Evolutionary conservation across 805 yeast genomes (phyloP), one percentile per base, ranked within the genome.

Genomic region (Pichia insulana): DNA sequence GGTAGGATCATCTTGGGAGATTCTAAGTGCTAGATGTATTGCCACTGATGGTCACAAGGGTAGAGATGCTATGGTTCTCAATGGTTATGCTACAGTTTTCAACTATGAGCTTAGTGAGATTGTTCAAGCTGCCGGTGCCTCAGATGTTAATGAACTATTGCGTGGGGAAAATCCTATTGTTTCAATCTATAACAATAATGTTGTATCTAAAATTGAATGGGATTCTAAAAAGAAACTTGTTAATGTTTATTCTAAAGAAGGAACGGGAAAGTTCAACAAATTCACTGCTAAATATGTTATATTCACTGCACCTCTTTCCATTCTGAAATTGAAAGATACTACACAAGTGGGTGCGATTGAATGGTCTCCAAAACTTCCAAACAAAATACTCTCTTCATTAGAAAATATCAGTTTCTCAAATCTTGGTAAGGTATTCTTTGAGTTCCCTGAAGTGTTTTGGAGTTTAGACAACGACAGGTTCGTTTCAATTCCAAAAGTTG

Each of bases 1-100:
- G 90, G 78, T 77, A 54, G 96, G 95, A 1, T 67, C 80, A 18
- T 69, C 80, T 27, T 78, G 87, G 78, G 74, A 72, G 22, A 61
- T 58, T 20, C 63, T 80, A 36, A 80, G 92, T 53, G 80, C 80
- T 2, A 74, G 78, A 48, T 74, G 73, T 46, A 46, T 56, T 20
- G 20, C 37, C 20, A 30, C 44, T 2, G 53, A 77, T 62, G 79
- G 70, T 34, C 78, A 75, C 50, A 71, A 71, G 36, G 95, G 96
- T 4, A 69, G 96, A 51, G 78, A 87, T 57, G 80, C 87, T 0
- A 68, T 76, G 54, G 79, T 80, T 37, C 55, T 68, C 36, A 71
- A 73, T 50, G 84, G 85, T 2, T 81, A 78, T 57, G 69, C 66
- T 28, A 61, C 56, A 4, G 58, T 62, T 10, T 57, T 52, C 41